Base-by-base conservation (phyloP, 352 stramenopile genomes). In the Globisporangium echinulatum region DNA sequence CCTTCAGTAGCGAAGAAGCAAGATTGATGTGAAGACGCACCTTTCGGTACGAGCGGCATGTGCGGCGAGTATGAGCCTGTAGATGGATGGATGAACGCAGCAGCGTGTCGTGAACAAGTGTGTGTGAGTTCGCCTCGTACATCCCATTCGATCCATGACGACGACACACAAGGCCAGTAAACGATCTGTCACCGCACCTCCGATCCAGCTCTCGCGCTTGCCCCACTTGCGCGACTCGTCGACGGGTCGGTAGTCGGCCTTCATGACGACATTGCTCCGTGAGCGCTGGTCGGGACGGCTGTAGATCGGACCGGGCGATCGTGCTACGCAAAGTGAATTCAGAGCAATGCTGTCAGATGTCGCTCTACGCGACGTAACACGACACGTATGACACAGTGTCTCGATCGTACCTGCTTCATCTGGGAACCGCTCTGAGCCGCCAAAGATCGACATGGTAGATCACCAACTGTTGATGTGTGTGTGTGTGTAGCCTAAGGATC, bases 151-250 rank as follows among this genome's bases (percentile, higher is more conserved):
- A 33, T 33, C 25, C 25, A 33, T 33, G 25, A 33, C 25, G 2
- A 33, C 25, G 25, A 33, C 25, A 33, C 25, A 33, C 25, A 33
- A 33, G 25, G 25, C 25, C 25, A 33, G 25, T 46, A 15, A 4
- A 8, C 10, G 3, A 1, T 6, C 43, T 48, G 11, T 5, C 25
- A 46, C 1, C 56, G 49, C 49, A 84, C 82, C 79, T 58, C 75
- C 82, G 58, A 93, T 93, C 84, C 84, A 93, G 67, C 79, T 90
- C 58, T 93, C 79, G 25, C 84, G 84, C 56, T 88, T 90, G 36
- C 80, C 82, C 75, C 81, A 89, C 51, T 82, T 82, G 10, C 63
- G 71, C 25, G 58, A 75, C 58, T 90, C 79, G 58, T 91, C 82
- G 25, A 90, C 69, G 3, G 79, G 77, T 42, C 74, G 69, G 54